Conservation (phyloP, 139 green algal genomes). For the Chlorella sp. region DNA sequence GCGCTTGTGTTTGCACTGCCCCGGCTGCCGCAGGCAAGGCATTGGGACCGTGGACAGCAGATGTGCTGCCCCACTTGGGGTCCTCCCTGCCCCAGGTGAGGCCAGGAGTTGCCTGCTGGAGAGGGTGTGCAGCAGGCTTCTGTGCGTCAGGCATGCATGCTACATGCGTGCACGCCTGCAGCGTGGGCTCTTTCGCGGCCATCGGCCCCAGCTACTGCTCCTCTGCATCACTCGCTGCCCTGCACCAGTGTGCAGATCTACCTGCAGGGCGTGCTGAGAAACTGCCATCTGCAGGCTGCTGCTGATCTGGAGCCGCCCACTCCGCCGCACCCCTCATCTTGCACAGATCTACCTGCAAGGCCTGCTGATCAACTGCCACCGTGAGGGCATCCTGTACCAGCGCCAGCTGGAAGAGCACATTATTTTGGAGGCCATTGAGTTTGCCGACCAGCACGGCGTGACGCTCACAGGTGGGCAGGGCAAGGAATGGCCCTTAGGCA, state of each 20-base stretch:
- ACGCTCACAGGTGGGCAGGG: conserved; percentile 7
- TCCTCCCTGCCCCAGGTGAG: conserved; percentile 31
- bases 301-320: too few species aligned
- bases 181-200: too few species aligned
- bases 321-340: background rate
- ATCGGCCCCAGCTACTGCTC: too few species aligned
- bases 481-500: too few species aligned
- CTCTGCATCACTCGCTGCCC: too few species aligned
- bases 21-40: conserved; percentile 66
- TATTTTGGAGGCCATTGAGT: conserved; percentile 51
- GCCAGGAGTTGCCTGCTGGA: background rate
- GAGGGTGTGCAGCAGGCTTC: too few species aligned
- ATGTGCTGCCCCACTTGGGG: conserved; percentile 48
- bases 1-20: too few species aligned
- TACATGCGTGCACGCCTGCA: too few species aligned
- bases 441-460: conserved; percentile 54
- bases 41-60: conserved; percentile 65
- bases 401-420: conserved; percentile 57
- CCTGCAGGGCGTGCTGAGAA: too few species aligned
- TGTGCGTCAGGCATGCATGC: too few species aligned
- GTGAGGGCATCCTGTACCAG: conserved; percentile 59
- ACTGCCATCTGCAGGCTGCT: too few species aligned
- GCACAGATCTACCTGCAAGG: conserved; percentile 44
- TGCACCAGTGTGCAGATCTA: too few species aligned
- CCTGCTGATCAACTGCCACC: conserved; percentile 61